A percentile compares a stretch with the other conserved stretches of the same genome.
Evolutionary conservation across 805 yeast species (phyloP).

Genomic region (Pichia rugopelliculosa): DNA sequence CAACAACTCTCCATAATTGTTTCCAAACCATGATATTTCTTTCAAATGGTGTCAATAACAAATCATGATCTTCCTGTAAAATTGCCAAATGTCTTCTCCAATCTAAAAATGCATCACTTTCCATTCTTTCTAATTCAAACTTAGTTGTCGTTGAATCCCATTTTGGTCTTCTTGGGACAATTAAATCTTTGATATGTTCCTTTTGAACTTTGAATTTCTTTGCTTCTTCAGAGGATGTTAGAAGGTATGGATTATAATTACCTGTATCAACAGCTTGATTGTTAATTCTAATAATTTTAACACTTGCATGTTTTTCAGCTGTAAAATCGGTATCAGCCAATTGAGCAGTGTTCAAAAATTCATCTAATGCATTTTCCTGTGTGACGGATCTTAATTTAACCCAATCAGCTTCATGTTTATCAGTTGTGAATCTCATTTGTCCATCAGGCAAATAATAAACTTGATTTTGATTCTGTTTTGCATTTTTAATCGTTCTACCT

Average conservation of each 20-base stretch:
- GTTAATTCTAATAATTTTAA: slow-evolving; percentile 75
- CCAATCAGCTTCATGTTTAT: slow-evolving; percentile 79
- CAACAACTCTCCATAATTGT: slow-evolving; percentile 96
- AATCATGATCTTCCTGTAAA: slow-evolving; percentile 76
- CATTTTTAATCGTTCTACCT: slow-evolving; percentile 76
- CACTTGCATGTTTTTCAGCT: slow-evolving; percentile 78
- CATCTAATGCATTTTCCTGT: slow-evolving; percentile 90
- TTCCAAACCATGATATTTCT: slow-evolving; percentile 97
- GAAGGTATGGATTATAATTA: slow-evolving; percentile 45
- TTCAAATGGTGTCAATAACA: slow-evolving; percentile 91
- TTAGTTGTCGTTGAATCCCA: slow-evolving; percentile 74
- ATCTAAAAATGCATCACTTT: slow-evolving; percentile 81
- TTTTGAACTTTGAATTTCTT: slow-evolving; percentile 55
- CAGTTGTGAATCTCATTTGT: slow-evolving; percentile 82
- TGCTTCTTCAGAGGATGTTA: slow-evolving; percentile 60
- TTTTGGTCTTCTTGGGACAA: slow-evolving; percentile 86
- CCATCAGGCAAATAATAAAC: slow-evolving; percentile 76
- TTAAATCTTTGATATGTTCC: slow-evolving; percentile 59
- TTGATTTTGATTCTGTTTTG: slow-evolving; percentile 60
- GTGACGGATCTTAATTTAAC: slow-evolving; percentile 89
- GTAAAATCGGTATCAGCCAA: slow-evolving; percentile 94
- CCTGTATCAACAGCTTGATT: slow-evolving; percentile 59
- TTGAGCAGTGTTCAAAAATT: slow-evolving; percentile 90
- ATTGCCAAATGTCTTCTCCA: slow-evolving; percentile 91
- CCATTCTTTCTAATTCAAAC: slow-evolving; percentile 73